These are phyloP conservation scores for Cercospora nicotianae DNA, from an alignment of 2,329 filamentous ascomycete species.

Conservation along the genomic window DNA sequence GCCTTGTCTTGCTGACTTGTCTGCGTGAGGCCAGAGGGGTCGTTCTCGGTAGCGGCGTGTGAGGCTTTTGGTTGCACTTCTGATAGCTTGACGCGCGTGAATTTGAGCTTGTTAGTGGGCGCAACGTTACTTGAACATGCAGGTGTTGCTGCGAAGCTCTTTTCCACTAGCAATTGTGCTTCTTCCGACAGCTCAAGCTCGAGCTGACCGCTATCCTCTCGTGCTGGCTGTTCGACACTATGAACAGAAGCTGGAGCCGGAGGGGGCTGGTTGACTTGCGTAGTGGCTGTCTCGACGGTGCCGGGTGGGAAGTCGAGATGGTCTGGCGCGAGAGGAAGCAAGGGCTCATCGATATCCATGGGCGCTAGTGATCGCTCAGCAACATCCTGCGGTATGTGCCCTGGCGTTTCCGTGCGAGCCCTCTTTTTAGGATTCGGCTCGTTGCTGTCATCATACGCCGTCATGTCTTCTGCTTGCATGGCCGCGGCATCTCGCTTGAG, in stretches of 20 bases:
- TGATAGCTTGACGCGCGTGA: slow-evolving; percentile 3
- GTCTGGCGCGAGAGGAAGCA: background rate
- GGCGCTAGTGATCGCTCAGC: background rate
- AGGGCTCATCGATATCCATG: background rate
- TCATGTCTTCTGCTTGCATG: background rate
- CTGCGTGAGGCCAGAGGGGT: background rate
- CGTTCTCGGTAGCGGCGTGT: background rate
- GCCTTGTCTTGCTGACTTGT: background rate
- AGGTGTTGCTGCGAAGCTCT: slow-evolving; percentile 3
- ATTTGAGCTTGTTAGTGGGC: slow-evolving; percentile 1
- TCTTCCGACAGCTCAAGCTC: background rate
- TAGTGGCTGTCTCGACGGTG: background rate
- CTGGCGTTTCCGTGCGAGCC: background rate
- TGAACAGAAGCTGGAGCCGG: background rate
- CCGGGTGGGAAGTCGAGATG: background rate
- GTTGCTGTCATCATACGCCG: background rate
- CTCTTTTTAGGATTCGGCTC: background rate
- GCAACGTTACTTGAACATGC: background rate
- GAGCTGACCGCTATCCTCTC: background rate
- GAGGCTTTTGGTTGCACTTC: background rate
- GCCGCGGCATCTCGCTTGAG: background rate
- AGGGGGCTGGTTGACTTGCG: background rate
- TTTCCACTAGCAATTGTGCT: slow-evolving; percentile 8
- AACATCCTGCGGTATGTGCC: background rate
- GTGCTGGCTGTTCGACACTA: background rate